A percentile compares a stretch with the other conserved stretches of the same genome.
Evolutionary conservation across 2,329 filamentous ascomycete species (phyloP).

Genomic region (Daldinia sp.): DNA sequence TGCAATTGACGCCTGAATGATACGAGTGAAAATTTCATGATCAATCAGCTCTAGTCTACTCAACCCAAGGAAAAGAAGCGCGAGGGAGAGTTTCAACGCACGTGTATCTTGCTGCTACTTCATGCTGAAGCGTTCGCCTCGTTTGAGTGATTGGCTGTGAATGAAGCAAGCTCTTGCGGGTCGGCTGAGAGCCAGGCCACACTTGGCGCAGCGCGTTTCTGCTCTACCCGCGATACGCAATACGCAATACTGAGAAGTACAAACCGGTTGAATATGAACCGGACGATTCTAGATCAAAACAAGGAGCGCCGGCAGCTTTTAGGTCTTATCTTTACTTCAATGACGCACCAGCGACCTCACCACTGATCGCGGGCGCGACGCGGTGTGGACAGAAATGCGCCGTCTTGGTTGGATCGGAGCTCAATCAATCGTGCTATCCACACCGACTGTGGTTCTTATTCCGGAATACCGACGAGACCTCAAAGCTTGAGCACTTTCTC

Average conservation of each 20-base stretch:
- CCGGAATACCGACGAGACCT: slow-evolving; percentile 35
- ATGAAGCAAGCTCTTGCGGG: slow-evolving; percentile 31
- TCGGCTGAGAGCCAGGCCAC: slow-evolving; percentile 35
- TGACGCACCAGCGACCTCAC: slow-evolving; percentile 35
- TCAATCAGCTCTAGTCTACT: slow-evolving; percentile 35
- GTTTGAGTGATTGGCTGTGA: slow-evolving; percentile 42
- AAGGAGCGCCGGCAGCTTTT: slow-evolving; percentile 26
- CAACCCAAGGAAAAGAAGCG: slow-evolving; percentile 29
- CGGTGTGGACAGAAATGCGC: slow-evolving; percentile 34
- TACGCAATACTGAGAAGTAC: slow-evolving; percentile 26
- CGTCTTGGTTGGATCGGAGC: slow-evolving; percentile 31
- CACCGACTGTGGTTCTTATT: slow-evolving; percentile 35
- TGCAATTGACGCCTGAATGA: slow-evolving; percentile 35
- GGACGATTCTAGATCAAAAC: slow-evolving; percentile 33
- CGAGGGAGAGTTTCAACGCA: slow-evolving; percentile 30
- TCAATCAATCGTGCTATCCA: slow-evolving; percentile 32
- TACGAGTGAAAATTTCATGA: slow-evolving; percentile 30
- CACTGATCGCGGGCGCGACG: slow-evolving; percentile 28
- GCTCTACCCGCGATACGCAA: slow-evolving; percentile 33
- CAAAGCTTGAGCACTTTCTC: slow-evolving; percentile 33
- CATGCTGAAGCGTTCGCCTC: slow-evolving; percentile 38
- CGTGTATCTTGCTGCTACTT: slow-evolving; percentile 30
- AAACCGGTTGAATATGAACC: slow-evolving; percentile 21
- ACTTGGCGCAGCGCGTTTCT: slow-evolving; percentile 38
- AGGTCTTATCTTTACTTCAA: slow-evolving; percentile 25